Conservation (phyloP, 176 grass and related monocot species). For the Oryza coarctata region DNA sequence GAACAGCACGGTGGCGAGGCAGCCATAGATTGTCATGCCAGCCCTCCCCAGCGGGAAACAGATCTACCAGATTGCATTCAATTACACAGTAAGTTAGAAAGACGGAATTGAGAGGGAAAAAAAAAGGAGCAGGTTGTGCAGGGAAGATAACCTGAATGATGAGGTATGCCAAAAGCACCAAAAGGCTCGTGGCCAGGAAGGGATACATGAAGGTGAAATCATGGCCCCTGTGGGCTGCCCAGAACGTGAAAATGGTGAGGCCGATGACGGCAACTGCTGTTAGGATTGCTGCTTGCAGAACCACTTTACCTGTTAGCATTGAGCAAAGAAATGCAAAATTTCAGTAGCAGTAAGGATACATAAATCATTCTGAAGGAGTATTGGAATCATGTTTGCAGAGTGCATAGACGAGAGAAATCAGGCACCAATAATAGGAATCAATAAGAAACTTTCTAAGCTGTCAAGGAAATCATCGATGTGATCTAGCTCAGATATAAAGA, state of each 20-base stretch:
- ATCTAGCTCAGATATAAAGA: neutral
- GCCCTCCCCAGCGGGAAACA: conserved; percentile 46
- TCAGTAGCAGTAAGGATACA: neutral
- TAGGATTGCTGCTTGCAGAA: conserved; percentile 52
- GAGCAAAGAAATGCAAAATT: neutral
- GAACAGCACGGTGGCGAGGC: conserved; percentile 47
- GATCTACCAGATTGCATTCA: conserved; percentile 22
- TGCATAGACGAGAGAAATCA: neutral
- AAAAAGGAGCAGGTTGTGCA: neutral
- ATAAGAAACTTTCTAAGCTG: neutral
- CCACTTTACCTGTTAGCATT: conserved; percentile 47
- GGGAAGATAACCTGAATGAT: conserved; percentile 49
- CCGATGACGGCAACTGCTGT: conserved; percentile 42
- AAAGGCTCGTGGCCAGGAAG: conserved; percentile 51
- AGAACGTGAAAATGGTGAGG: conserved; percentile 69
- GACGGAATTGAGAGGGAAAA: neutral
- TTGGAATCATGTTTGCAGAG: neutral
- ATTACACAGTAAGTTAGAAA: conserved; percentile 19
- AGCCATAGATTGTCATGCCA: conserved; percentile 42
- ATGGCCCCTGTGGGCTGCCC: conserved; percentile 44
- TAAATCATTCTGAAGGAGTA: neutral
- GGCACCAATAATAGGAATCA: neutral
- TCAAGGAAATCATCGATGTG: neutral
- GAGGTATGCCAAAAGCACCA: conserved; percentile 40
- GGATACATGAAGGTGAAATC: conserved; percentile 59